Conservation (phyloP, 495 filamentous ascomycete species). For the Bombardia bombarda region DNA sequence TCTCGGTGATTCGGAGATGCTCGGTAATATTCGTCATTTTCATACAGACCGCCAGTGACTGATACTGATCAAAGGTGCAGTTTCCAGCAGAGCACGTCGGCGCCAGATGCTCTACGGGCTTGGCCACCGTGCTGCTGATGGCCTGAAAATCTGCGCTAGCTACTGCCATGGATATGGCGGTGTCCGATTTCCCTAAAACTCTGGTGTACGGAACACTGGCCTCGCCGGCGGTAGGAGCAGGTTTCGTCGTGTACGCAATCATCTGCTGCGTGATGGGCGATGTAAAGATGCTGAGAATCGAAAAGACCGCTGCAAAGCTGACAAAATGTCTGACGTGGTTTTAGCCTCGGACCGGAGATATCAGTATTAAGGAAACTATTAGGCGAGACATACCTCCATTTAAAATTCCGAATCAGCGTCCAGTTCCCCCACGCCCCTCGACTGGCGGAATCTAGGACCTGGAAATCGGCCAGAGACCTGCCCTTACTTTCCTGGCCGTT, state of each 20-base stretch:
- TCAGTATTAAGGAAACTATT: background rate
- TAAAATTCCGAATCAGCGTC: background rate
- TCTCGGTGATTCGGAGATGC: background rate
- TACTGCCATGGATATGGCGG: background rate
- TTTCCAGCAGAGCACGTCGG: constrained; percentile 3
- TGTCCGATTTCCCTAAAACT: background rate
- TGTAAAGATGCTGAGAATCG: constrained; percentile 7
- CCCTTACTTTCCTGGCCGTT: constrained; percentile 2
- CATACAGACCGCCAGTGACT: background rate
- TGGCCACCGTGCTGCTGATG: background rate
- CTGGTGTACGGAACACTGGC: background rate
- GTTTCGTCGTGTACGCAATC: constrained; percentile 1
- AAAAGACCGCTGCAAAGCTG: constrained; percentile 1
- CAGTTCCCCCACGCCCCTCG: constrained; percentile 13
- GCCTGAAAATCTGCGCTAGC: background rate
- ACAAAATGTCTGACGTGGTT: background rate
- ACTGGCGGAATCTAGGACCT: constrained; percentile 33
- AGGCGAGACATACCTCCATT: background rate
- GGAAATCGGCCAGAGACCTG: constrained; percentile 32
- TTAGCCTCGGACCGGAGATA: background rate
- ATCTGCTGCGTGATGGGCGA: constrained; percentile 8
- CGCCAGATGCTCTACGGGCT: background rate
- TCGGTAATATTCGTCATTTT: background rate
- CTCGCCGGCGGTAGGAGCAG: background rate
- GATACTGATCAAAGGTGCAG: background rate